Evolutionary conservation across 805 yeast genomes (phyloP).

Genomic region (Yamadazyma paraphyllophila): DNA sequence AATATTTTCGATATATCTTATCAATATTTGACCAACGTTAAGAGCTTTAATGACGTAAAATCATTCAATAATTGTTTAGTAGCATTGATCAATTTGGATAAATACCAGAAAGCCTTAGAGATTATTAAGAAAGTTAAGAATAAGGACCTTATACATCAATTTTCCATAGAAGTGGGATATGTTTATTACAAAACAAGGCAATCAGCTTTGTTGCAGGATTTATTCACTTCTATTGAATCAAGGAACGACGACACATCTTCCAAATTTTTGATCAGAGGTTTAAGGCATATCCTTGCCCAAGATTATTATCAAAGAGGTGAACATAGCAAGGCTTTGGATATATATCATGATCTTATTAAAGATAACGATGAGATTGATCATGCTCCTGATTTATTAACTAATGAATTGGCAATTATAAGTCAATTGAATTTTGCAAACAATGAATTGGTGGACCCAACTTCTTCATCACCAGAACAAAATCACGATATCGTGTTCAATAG

Average conservation of each 20-base stretch:
- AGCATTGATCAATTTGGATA: conserved; percentile 60
- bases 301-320: conserved; percentile 50
- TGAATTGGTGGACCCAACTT: conserved; percentile 4
- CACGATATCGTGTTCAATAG: conserved; percentile 64
- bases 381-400: conserved; percentile 52
- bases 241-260: conserved; percentile 17
- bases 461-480: conserved; percentile 3
- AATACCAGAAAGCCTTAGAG: conserved; percentile 48
- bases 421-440: conserved; percentile 31
- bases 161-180: conserved; percentile 55
- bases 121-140: conserved; percentile 37
- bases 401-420: conserved; percentile 67
- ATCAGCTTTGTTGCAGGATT: conserved; percentile 23
- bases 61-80: conserved; percentile 48
- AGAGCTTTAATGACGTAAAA: conserved; percentile 32
- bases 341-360: conserved; percentile 44
- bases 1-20: conserved; percentile 38
- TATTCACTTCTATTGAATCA: conserved; percentile 14
- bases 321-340: conserved; percentile 37
- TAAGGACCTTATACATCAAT: conserved; percentile 31
- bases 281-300: conserved; percentile 54
- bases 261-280: conserved; percentile 27
- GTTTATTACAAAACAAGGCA: conserved; percentile 57
- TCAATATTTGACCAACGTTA: conserved; percentile 39
- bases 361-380: conserved; percentile 39